phyloP scores from a whole-genome alignment of 371 early-diverging fungal genomes.

The Thermomucor indicae-seudaticae region DNA sequence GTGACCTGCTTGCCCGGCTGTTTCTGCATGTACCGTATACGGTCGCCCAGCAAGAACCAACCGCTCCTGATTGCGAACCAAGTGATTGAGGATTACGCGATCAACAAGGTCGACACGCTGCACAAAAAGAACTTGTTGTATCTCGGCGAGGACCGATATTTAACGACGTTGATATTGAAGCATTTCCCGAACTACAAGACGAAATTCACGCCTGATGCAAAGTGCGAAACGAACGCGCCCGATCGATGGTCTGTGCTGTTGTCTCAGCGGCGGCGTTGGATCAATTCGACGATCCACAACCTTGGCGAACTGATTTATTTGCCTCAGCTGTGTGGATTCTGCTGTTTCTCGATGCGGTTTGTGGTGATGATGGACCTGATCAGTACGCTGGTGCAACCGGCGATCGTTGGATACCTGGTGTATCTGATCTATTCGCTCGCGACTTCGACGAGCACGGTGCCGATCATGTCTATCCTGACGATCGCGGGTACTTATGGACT shows the following conservation, averaged over 20 bases:
- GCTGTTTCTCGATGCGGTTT: slow-evolving; percentile 96
- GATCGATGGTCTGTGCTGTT: slow-evolving; percentile 88
- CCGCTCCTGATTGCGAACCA: slow-evolving; percentile 90
- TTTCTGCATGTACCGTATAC: slow-evolving; percentile 93
- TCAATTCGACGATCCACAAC: slow-evolving; percentile 96
- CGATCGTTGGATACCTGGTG: slow-evolving; percentile 76
- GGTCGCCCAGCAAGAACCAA: slow-evolving; percentile 71
- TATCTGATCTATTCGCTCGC: slow-evolving; percentile 64
- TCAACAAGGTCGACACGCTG: slow-evolving; percentile 92
- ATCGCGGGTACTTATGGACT: slow-evolving; percentile 77
- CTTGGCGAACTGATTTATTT: slow-evolving; percentile 85
- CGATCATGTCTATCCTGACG: slow-evolving; percentile 55
- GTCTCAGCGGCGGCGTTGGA: slow-evolving; percentile 97
- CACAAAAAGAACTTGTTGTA: slow-evolving; percentile 89
- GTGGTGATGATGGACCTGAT: slow-evolving; percentile 89
- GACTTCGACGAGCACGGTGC: slow-evolving; percentile 32
- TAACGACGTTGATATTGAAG: slow-evolving; percentile 97
- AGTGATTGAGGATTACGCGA: slow-evolving; percentile 93
- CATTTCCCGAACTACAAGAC: slow-evolving; percentile 94
- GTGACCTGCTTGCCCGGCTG: slow-evolving; percentile 93
- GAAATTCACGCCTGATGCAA: slow-evolving; percentile 92
- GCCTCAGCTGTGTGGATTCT: slow-evolving; percentile 89
- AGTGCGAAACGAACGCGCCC: slow-evolving; percentile 93
- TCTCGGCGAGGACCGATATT: slow-evolving; percentile 84
- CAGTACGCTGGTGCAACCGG: slow-evolving; percentile 88